Conservation (phyloP, 495 filamentous ascomycete genomes). For the Stereocaulon alpinum region DNA sequence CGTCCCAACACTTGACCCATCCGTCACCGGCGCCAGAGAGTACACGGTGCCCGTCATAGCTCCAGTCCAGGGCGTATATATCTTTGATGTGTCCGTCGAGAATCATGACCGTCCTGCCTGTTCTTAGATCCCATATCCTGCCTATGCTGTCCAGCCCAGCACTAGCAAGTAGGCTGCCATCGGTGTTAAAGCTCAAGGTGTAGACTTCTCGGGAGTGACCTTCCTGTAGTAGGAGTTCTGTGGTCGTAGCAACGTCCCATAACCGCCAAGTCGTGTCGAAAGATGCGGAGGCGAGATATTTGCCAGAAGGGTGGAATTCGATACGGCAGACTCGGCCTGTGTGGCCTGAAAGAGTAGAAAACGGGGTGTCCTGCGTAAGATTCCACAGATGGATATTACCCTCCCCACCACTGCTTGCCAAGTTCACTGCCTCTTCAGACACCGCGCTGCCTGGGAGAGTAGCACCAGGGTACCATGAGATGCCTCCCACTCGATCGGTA, state of each 20-base stretch:
- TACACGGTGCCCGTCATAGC: slow-evolving; percentile 77
- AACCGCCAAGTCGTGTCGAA: slow-evolving; percentile 95
- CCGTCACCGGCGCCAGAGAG: slow-evolving; percentile 87
- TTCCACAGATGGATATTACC: slow-evolving; percentile 88
- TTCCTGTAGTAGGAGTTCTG: slow-evolving; percentile 83
- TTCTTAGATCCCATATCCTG: slow-evolving; percentile 92
- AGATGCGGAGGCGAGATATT: slow-evolving; percentile 84
- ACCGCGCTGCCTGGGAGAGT: slow-evolving; percentile 59
- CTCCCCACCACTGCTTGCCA: slow-evolving; percentile 87
- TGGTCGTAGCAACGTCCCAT: slow-evolving; percentile 82
- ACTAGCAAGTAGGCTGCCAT: slow-evolving; percentile 82
- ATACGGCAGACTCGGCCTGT: slow-evolving; percentile 78
- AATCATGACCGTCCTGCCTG: slow-evolving; percentile 90
- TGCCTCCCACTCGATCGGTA: slow-evolving; percentile 74
- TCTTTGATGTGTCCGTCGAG: slow-evolving; percentile 89
- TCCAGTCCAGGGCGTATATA: slow-evolving; percentile 89
- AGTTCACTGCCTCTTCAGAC: slow-evolving; percentile 64
- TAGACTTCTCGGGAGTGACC: slow-evolving; percentile 91
- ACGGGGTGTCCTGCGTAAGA: slow-evolving; percentile 66
- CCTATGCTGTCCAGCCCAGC: slow-evolving; percentile 90
- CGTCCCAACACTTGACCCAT: slow-evolving; percentile 96
- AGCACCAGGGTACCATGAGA: slow-evolving; percentile 82
- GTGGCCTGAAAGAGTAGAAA: slow-evolving; percentile 78
- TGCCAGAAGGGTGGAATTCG: slow-evolving; percentile 89
- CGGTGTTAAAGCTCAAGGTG: slow-evolving; percentile 74